Percentiles rank a stretch among this genome's conserved stretches.
These are phyloP conservation scores for Wickerhamomyces rabaulensis DNA, from an alignment of 805 yeast species.

Conservation along the genomic window DNA sequence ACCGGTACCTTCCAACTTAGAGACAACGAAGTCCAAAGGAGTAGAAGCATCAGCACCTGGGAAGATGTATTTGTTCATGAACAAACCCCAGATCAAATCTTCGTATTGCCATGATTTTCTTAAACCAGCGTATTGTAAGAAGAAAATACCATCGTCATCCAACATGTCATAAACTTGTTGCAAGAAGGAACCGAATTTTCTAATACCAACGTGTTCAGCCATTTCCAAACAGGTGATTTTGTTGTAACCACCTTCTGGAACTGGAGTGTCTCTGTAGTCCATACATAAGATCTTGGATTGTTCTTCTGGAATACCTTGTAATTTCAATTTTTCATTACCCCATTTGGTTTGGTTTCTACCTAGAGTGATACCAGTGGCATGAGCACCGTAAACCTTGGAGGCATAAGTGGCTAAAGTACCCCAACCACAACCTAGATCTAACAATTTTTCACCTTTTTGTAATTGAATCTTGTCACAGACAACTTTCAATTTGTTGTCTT, in stretches of 20 bases:
- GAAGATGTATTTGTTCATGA: constrained; percentile 94
- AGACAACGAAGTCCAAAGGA: constrained; percentile 78
- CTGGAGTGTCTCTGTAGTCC: constrained; percentile 89
- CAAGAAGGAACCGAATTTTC: constrained; percentile 72
- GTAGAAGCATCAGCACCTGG: constrained; percentile 98
- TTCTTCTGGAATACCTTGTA: constrained; percentile 61
- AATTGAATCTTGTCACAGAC: constrained; percentile 84
- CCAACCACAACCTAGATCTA: constrained; percentile 95
- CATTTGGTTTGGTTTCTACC: constrained; percentile 89
- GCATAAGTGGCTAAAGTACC: constrained; percentile 87
- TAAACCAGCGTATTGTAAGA: constrained; percentile 83
- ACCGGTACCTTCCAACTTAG: constrained; percentile 74
- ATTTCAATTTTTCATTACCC: constrained; percentile 67
- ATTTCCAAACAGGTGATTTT: constrained; percentile 88
- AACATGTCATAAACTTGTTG: constrained; percentile 79
- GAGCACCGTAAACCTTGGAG: constrained; percentile 76
- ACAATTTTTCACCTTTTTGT: constrained; percentile 63
- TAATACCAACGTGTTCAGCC: constrained; percentile 95
- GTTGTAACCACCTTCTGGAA: constrained; percentile 64
- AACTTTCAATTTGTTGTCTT: constrained; percentile 83
- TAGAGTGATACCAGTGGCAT: constrained; percentile 83
- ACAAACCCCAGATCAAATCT: constrained; percentile 89
- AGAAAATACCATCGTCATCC: constrained; percentile 88
- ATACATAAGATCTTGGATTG: constrained; percentile 76
- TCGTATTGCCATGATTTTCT: constrained; percentile 94